Base-by-base conservation (phyloP, 2,329 filamentous ascomycete species). In the Hirsutella rhossiliensis region DNA sequence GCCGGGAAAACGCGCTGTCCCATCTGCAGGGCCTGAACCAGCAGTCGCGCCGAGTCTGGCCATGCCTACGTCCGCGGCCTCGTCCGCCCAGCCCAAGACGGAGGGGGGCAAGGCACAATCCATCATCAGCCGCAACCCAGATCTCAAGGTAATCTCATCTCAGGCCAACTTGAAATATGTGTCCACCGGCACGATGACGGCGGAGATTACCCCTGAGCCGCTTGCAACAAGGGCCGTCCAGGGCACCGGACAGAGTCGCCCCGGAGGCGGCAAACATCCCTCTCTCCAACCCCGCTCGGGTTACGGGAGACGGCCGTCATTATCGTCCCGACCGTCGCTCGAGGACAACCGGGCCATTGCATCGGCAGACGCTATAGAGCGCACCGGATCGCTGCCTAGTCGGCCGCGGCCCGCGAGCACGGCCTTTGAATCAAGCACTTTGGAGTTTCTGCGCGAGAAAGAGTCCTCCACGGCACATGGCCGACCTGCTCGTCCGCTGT, bases 371-470 rank as follows among this genome's bases (percentile, higher is more conserved):
- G 45, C 53, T 15, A 41, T 47, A 23, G 29, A 43, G 43, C 52
- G 54, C 15, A 43, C 54, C 34, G 53, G 49, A 51, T 31, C 68
- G 62, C 39, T 64, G 67, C 40, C 52, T 17, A 48, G 54, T 6
- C 79, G 82, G 48, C 73, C 78, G 43, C 76, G 90, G 39, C 90
- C 90, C 2, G 72, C 79, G 1, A 96, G 89, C 60, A 85, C 86
- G 30, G 87, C 89, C 58, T 74, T 94, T 4, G 84, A 88, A 53
- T 84, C 84, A 0, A 88, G 84, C 56, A 71, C 62, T 6, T 49
- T 92, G 43, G 88, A 94, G 47, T 87, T 86, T 55, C 69, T 94
- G 17, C 81, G 86, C 19, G 87, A 92, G 53, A 76, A 80, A 42
- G 88, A 94, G 19, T 68, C 74, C 3, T 61, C 65, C 1, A 68